Percentiles rank a stretch among this genome's conserved stretches.
Evolutionary conservation across 306 rosid species (phyloP).

Genomic region (Coriaria nepalensis): DNA sequence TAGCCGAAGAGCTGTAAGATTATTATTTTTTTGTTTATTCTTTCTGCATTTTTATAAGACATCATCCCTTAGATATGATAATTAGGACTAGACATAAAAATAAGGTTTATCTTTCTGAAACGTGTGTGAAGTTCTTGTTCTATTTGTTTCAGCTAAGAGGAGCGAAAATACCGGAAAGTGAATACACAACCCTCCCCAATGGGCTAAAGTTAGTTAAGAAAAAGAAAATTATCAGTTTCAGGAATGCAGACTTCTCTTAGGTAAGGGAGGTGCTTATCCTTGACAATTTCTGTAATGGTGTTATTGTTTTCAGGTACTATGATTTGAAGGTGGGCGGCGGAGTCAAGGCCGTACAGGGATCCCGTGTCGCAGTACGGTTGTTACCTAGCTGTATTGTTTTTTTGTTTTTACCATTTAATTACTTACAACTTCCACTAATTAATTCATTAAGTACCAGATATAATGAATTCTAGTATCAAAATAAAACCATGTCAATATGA

Average conservation of each 20-base stretch:
- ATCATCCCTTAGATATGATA: neutral
- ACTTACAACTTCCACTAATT: neutral
- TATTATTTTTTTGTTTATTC: neutral
- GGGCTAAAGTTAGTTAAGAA: slow-evolving; percentile 83
- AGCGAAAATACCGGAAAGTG: slow-evolving; percentile 80
- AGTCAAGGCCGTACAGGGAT: slow-evolving; percentile 76
- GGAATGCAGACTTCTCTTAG: neutral
- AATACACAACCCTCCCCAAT: slow-evolving; percentile 67
- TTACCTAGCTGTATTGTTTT: slow-evolving; percentile 46
- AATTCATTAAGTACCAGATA: neutral
- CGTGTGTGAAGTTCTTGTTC: no score
- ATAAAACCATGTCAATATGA: slow-evolving; percentile 3
- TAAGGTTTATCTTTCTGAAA: slow-evolving; percentile 1
- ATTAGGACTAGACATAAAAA: neutral
- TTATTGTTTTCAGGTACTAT: slow-evolving; percentile 94
- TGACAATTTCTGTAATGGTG: no score
- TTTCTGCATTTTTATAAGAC: neutral
- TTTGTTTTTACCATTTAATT: slow-evolving; percentile 16
- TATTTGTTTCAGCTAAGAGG: slow-evolving; percentile 41
- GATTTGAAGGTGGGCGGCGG: slow-evolving; percentile 89
- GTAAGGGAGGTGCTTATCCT: neutral
- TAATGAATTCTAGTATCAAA: no score
- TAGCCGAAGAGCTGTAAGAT: slow-evolving; percentile 56
- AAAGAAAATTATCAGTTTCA: neutral
- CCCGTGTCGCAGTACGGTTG: slow-evolving; percentile 98